A percentile compares a stretch with the other conserved stretches of the same genome.
These are phyloP conservation scores for Bolboschoenoplectus hybrid DNA, from an alignment of 202 grass and related monocot genomes.

Conservation along the genomic window DNA sequence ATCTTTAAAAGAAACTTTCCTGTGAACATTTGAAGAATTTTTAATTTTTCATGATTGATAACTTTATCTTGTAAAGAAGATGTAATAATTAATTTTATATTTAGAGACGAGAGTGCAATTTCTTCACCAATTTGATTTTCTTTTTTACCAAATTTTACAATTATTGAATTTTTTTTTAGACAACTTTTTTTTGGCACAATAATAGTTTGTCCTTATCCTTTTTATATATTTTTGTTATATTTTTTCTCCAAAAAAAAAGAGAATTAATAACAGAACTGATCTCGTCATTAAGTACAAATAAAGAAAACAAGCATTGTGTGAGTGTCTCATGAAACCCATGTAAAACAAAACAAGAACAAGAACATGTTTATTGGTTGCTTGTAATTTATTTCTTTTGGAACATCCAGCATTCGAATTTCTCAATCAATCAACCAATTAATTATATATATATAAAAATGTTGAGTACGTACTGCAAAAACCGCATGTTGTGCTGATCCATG, in stretches of 20 bases:
- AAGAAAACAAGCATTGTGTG: background rate
- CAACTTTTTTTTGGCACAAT: no score
- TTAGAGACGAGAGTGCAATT: no score
- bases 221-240: no score
- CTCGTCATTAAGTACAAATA: background rate
- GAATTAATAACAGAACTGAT: background rate
- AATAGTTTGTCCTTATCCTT: no score
- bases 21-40: background rate
- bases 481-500: slow-evolving; percentile 21
- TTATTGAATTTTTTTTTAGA: no score
- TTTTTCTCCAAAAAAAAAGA: background rate
- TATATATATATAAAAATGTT: background rate
- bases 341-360: slow-evolving; percentile 1
- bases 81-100: background rate
- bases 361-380: background rate
- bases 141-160: no score
- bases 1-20: background rate
- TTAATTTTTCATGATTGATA: background rate
- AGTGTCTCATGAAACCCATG: background rate
- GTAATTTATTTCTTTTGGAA: background rate
- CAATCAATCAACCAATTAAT: background rate
- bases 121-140: no score
- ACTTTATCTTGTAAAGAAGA: background rate
- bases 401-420: background rate
- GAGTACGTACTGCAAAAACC: background rate